Base-by-base conservation (phyloP, 2,329 filamentous ascomycete species). In the Venturia carpophila region DNA sequence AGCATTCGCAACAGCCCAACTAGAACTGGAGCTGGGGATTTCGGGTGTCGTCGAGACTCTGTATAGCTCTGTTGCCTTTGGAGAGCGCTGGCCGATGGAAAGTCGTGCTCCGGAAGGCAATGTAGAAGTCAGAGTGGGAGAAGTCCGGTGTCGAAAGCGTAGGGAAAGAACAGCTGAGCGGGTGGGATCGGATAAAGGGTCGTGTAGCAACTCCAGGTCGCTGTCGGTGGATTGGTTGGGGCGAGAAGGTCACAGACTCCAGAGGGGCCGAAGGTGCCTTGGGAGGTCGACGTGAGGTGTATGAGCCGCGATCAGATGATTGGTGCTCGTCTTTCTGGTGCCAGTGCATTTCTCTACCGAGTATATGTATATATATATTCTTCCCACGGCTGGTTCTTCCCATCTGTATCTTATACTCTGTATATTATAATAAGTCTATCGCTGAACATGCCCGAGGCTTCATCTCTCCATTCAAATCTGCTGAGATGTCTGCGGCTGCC, bases 1-100 rank as follows among this genome's bases (percentile, higher is more conserved):
- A 61, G 60, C 60, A 61, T 45, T 61, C 60, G 60, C 60, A 37
- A 61, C 60, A 61, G 60, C 60, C 42, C 60, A 61, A 5, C 3
- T 27, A 27, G 15, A 43, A 42, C 42, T 61, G 58, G 58, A 43
- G 19, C 19, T 43, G 60, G n/a, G 15, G 37, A 21, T 30, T 37
- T 41, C 5, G 10, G 19, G 52, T 9, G 9, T 6, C 37, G 9
- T n/a, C 52, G 27, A 37, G 52, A 24, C 27, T 55, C 49, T 49
- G 45, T 24, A 11, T 24, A 24, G 45, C 45, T 49, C 21, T 24
- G 45, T 24, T 3, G n/a, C 9, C 45, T 49, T n/a, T 5, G 47
- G 24, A 9, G 13, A 9, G 52, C 37, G 52, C 52, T 39, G 15
- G 30, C 15, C 47, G 27, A 21, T 37, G 30, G 52, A 39, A 56